A percentile compares a stretch with the other conserved stretches of the same genome.
Conservation (phyloP, 352 stramenopile genomes). For the Elongisporangium prolatum region DNA sequence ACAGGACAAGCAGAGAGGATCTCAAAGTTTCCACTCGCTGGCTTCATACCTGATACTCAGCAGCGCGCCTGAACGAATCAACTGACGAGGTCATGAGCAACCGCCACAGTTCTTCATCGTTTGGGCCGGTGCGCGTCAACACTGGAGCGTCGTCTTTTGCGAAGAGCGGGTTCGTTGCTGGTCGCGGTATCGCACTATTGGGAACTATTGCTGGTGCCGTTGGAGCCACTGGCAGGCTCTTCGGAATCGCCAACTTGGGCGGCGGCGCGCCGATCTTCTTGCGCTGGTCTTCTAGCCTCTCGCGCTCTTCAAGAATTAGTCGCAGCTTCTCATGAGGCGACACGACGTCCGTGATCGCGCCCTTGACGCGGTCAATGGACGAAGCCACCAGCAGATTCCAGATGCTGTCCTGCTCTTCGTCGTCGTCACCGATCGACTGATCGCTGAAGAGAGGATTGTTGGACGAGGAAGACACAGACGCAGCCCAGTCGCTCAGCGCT, state of each 20-base stretch:
- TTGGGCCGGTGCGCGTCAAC: slow-evolving; percentile 6
- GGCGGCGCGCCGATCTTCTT: slow-evolving; percentile 26
- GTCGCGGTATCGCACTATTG: slow-evolving; percentile 2
- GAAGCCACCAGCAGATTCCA: slow-evolving; percentile 68
- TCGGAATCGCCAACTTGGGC: not conserved
- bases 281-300: slow-evolving; percentile 55
- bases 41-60: slow-evolving; percentile 30
- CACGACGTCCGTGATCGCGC: slow-evolving; percentile 31
- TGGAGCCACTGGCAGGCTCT: not conserved
- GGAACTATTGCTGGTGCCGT: slow-evolving; percentile 1
- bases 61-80: slow-evolving; percentile 34
- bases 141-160: slow-evolving; percentile 6
- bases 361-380: slow-evolving; percentile 64
- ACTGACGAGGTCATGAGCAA: slow-evolving; percentile 74
- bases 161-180: slow-evolving; percentile 21
- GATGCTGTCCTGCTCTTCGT: slow-evolving; percentile 55
- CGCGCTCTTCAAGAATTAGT: slow-evolving; percentile 58
- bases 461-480: slow-evolving; percentile 5
- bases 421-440: slow-evolving; percentile 33
- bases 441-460: slow-evolving; percentile 54
- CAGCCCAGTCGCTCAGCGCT: slow-evolving; percentile 3
- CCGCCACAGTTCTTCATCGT: slow-evolving; percentile 66
- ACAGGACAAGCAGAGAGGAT: not conserved
- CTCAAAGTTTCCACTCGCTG: not conserved
- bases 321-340: slow-evolving; percentile 47